phyloP scores from a whole-genome alignment of 1,139 yeast species.

The Taphrina sp. region DNA sequence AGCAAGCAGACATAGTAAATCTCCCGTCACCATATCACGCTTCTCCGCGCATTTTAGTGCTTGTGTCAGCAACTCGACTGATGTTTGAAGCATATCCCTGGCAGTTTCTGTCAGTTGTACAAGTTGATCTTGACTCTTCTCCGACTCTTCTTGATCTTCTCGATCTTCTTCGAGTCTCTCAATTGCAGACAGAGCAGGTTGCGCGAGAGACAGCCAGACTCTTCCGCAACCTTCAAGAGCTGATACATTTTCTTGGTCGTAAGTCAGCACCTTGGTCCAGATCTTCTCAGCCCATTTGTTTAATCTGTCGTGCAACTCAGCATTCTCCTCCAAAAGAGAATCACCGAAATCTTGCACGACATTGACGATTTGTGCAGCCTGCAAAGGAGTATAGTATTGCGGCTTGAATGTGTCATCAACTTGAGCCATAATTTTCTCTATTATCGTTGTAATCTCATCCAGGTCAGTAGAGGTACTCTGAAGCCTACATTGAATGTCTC shows the following conservation, averaged over 20 bases:
- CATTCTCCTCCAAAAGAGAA: not conserved
- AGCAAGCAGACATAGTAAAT: conserved; percentile 12
- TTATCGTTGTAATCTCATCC: not conserved
- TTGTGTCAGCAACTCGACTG: conserved; percentile 7
- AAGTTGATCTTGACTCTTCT: not conserved
- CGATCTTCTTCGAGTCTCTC: not conserved
- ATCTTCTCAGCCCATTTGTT: conserved; percentile 11
- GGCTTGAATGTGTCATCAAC: conserved; percentile 4
- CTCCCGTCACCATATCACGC: not conserved
- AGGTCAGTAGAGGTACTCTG: not conserved
- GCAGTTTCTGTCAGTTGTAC: not conserved
- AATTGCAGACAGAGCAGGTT: not conserved
- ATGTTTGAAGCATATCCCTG: not conserved
- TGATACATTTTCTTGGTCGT: conserved; percentile 5
- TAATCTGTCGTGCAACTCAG: conserved; percentile 5
- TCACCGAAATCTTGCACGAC: conserved; percentile 18
- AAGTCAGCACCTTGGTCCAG: conserved; percentile 19
- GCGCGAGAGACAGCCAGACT: conserved; percentile 18
- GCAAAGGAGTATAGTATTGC: not conserved
- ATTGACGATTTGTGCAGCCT: not conserved
- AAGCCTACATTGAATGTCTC: not conserved
- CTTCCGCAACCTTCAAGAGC: conserved; percentile 21
- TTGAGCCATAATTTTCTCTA: not conserved
- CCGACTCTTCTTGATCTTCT: not conserved
- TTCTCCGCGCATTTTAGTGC: conserved; percentile 10